Conservation (phyloP, 2,329 filamentous ascomycete genomes). For the Aspergillus ustus region DNA sequence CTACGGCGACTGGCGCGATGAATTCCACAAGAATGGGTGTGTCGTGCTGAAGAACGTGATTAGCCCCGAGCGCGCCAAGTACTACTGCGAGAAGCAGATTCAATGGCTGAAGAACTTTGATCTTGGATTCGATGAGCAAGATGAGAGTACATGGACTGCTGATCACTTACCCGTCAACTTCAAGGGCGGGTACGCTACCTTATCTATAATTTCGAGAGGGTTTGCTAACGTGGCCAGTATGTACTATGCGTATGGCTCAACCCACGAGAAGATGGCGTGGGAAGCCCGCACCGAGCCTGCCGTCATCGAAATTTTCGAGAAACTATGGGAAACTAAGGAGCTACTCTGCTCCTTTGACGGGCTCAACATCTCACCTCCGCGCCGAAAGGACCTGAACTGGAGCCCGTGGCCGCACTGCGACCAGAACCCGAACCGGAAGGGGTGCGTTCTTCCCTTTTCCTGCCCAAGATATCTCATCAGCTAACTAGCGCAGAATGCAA, state of each 20-base stretch:
- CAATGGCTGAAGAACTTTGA: constrained; percentile 51
- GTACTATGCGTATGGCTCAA: constrained; percentile 38
- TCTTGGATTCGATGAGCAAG: constrained; percentile 46
- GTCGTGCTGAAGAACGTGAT: constrained; percentile 41
- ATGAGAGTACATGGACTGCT: constrained; percentile 48
- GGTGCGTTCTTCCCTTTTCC: constrained; percentile 13
- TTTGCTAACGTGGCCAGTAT: constrained; percentile 4
- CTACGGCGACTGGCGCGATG: constrained; percentile 16
- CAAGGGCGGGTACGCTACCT: constrained; percentile 42
- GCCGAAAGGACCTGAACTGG: constrained; percentile 45
- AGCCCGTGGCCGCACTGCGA: constrained; percentile 54
- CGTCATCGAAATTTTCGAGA: constrained; percentile 47
- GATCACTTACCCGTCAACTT: constrained; percentile 50
- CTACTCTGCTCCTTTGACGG: constrained; percentile 28
- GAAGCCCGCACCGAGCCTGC: constrained; percentile 48
- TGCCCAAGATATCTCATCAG: no score
- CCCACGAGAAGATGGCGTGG: constrained; percentile 53
- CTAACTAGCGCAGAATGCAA: constrained; percentile 17
- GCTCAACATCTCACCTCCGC: constrained; percentile 51
- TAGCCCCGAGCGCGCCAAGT: constrained; percentile 42
- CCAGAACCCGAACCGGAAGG: constrained; percentile 48
- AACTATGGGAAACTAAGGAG: constrained; percentile 44
- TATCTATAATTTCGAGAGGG: not conserved
- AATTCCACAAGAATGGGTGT: constrained; percentile 12
- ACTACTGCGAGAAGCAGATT: constrained; percentile 47